Evolutionary conservation across 306 rosid genomes (phyloP), one percentile per base, ranked within the genome.

Genomic region (Argentina anserina): DNA sequence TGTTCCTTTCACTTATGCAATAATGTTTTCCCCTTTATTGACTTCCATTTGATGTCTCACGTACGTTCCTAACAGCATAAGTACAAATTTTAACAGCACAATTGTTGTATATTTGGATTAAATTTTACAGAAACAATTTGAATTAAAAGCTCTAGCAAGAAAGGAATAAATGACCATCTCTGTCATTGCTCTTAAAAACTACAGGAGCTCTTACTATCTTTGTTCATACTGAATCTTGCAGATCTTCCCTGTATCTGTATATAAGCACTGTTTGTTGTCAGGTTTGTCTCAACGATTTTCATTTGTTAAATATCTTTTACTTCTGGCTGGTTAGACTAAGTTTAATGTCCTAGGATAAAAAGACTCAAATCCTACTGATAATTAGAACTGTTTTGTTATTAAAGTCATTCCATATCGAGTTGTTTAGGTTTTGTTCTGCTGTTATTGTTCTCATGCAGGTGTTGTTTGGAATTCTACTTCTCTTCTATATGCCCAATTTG

Each of bases 401-500:
- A 4, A 5, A 36, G 6, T 7, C 8, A 39, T 6, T 9, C 42
- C 9, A 39, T 9, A 39, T 33, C 36, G 36, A 58, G 50, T 59
- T 31, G 12, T 21, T 28, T 52, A 6, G 40, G 58, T 55, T 64
- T 62, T 78, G 37, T 52, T 66, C 42, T 74, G 12, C 49, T 61
- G 66, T 66, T 79, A 45, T 42, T 69, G 14, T 75, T 79, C 49
- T 81, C 74, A 64, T 84, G 67, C 31, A 92, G 98, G 96, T 80
- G 71, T 47, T 90, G 69, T 90, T 92, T 81, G 95, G 91, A 46
- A 69, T 76, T 79, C 87, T 87, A 60, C 89, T 88, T 76, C 66
- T 81, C 71, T 81, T 81, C 65, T 81, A 88, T 81, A 71, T 92
- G 76, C 98, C 98, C 4, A 77, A 80, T 65, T 77, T 92, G 86